phyloP scores from a whole-genome alignment of 2,329 filamentous ascomycete species.

The Chaetomium sp. region DNA sequence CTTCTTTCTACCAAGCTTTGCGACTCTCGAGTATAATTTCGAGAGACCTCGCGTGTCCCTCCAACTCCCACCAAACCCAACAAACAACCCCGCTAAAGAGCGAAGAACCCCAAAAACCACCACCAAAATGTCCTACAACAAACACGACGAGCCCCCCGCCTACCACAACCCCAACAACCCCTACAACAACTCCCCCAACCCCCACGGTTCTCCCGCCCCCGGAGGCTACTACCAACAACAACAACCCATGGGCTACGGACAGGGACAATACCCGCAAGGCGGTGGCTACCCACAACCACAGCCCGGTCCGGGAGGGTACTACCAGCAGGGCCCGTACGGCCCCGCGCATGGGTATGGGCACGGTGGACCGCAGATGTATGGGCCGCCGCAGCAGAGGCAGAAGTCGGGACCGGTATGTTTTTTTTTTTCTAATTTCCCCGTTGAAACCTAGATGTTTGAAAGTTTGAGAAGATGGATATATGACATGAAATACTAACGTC shows the following conservation, averaged over 20 bases:
- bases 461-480: too few relatives aligned
- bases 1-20: background rate
- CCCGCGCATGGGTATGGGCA: conserved; percentile 19
- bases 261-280: conserved; percentile 27
- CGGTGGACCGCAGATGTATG: conserved; percentile 16
- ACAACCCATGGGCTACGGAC: conserved; percentile 33
- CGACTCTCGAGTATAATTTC: background rate
- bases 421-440: too few relatives aligned
- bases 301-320: conserved; percentile 17
- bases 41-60: background rate
- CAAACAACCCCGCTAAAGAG: background rate
- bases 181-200: conserved; percentile 38
- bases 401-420: conserved; percentile 27
- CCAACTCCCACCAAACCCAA: background rate
- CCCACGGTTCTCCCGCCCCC: conserved; percentile 14
- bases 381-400: conserved; percentile 25
- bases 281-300: conserved; percentile 40
- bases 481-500: background rate
- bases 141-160: conserved; percentile 45
- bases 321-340: conserved; percentile 28
- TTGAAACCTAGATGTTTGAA: too few relatives aligned
- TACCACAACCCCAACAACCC: conserved; percentile 38
- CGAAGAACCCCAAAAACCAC: background rate
- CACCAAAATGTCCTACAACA: conserved; percentile 35
- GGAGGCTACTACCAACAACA: conserved; percentile 26